Percentiles rank a stretch among this genome's conserved stretches.
Conservation (phyloP, 352 stramenopile species). For the Nothophytophthora sp. region DNA sequence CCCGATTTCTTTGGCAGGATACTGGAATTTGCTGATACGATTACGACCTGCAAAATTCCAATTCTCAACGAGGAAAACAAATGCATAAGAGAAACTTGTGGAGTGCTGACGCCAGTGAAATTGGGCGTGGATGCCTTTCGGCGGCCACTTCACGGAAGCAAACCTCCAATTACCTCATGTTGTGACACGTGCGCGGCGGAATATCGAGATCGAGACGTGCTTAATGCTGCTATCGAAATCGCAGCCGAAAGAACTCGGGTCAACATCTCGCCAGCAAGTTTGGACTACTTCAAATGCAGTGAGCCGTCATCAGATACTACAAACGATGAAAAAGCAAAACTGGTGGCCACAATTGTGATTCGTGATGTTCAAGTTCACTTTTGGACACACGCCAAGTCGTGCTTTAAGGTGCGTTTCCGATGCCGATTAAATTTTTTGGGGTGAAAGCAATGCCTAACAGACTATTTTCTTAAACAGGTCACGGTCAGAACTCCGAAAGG, state of each 20-base stretch:
- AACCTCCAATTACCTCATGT: background rate
- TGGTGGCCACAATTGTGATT: slow-evolving; percentile 1
- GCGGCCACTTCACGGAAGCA: background rate
- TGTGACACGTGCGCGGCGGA: background rate
- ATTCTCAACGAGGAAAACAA: background rate
- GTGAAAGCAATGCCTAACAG: background rate
- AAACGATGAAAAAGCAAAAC: background rate
- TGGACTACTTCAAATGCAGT: no score
- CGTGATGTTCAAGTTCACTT: slow-evolving; percentile 16
- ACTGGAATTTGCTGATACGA: background rate
- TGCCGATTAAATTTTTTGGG: background rate
- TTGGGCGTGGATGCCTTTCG: slow-evolving; percentile 7
- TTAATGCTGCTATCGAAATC: background rate
- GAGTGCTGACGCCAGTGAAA: background rate
- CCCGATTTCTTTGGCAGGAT: background rate
- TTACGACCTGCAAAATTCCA: slow-evolving; percentile 1
- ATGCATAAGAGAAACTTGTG: background rate
- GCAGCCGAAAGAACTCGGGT: no score
- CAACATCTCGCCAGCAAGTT: no score
- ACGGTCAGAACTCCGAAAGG: slow-evolving; percentile 5
- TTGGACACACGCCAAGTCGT: slow-evolving; percentile 13
- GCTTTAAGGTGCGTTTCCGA: slow-evolving; percentile 10
- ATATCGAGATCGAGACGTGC: slow-evolving; percentile 5
- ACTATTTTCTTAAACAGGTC: slow-evolving; percentile 2
- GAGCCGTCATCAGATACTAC: no score